A percentile compares a stretch with the other conserved stretches of the same genome.
These are phyloP conservation scores for Cyberlindnera veronae DNA, from an alignment of 805 yeast species.

Conservation along the genomic window DNA sequence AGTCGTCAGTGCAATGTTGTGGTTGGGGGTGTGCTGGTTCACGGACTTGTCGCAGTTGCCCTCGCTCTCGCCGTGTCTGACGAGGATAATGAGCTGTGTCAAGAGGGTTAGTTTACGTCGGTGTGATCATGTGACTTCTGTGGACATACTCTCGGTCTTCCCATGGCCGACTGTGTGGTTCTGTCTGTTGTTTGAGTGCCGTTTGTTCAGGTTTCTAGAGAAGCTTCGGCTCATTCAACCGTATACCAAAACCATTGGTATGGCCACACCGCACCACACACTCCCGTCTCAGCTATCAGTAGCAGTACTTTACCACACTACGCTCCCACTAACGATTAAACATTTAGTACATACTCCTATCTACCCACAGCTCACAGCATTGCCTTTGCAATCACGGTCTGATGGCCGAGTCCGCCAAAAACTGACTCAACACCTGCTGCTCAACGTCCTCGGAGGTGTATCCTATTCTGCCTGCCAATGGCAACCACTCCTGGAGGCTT, in stretches of 20 bases:
- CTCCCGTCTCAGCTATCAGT: no score
- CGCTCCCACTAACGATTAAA: no score
- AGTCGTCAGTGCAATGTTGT: slow-evolving; percentile 67
- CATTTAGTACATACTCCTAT: no score
- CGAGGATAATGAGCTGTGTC: slow-evolving; percentile 66
- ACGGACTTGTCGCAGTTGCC: slow-evolving; percentile 85
- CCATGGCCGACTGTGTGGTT: slow-evolving; percentile 9
- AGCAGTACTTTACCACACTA: no score
- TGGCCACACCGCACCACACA: no score
- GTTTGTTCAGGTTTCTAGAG: background rate
- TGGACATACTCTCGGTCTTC: slow-evolving; percentile 27
- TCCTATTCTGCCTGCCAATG: slow-evolving; percentile 28
- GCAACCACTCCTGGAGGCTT: slow-evolving; percentile 28
- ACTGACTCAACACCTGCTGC: slow-evolving; percentile 22
- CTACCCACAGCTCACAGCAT: no score
- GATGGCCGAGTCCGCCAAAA: slow-evolving; percentile 22
- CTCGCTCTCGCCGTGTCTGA: slow-evolving; percentile 92
- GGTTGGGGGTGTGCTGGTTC: slow-evolving; percentile 76
- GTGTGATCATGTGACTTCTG: background rate
- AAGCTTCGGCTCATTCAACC: no score
- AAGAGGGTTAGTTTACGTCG: no score
- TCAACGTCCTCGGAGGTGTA: slow-evolving; percentile 27
- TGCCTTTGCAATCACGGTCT: slow-evolving; percentile 24
- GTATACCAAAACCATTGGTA: no score
- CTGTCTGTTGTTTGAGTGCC: background rate